Base-by-base conservation (phyloP, 1,284 basidiomycete genomes). In the Clitocybe nebularis region DNA sequence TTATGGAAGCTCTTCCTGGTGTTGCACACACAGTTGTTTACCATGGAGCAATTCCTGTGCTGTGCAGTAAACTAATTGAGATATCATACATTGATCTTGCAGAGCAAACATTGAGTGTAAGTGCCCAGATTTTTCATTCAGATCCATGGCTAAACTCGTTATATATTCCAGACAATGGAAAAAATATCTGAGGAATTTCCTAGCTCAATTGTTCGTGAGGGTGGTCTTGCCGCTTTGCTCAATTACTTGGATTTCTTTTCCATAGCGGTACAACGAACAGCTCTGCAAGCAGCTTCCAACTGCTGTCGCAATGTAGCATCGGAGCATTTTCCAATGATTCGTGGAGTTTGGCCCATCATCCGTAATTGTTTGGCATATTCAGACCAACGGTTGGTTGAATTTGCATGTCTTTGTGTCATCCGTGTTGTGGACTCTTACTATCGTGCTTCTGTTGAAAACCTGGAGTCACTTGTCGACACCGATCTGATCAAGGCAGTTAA, bases 101-200 rank as follows among this genome's bases (percentile, higher is more conserved):
- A 5, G 94, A 97, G 61, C 94, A 97, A 66, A 95, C 93, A 4
- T 68, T 97, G 48, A 93, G 90, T 60, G 93, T 95, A 70, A 71
- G 93, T 81, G 22, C 28, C 32, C 19, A 46, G 48, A 41, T 35
- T 44, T 32, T 23, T 47, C 39, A 26, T 30, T 41, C 19, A 36
- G 32, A 56, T 54, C 45, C 53, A 52, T 43, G 46, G 35, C 19
- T 32, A 32, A 32, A 41, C 28, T 39, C 35, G 28, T 45, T 41
- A 42, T 21, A 44, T 36, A 19, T 19, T 24, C 38, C 54, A 95
- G 93, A 97, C 93, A 0, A 74, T 97, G 69, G 93, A 96, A 68
- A 97, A 97, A 69, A 93, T 97, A 33, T 94, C 93, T 1, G 90
- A 93, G 61, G 94, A 96, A 63, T 92, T 93, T 54, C 93, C 94